phyloP scores from a whole-genome alignment of 495 filamentous ascomycete genomes.

The Penicillium manginii region DNA sequence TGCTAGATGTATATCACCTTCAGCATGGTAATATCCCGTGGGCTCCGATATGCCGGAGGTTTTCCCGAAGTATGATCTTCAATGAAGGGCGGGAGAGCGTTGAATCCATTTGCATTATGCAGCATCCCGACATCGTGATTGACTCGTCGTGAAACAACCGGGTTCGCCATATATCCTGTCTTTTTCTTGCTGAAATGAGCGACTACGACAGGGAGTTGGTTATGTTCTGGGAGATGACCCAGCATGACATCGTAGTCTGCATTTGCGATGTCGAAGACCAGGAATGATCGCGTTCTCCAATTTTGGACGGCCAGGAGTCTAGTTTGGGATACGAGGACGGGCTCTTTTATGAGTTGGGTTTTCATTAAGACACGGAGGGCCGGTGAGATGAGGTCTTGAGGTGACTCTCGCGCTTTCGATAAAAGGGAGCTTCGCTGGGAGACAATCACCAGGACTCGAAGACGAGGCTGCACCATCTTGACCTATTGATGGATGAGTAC shows the following conservation, averaged over 20 bases:
- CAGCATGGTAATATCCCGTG: conserved; percentile 30
- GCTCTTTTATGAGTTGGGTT: conserved; percentile 6
- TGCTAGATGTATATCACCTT: conserved; percentile 18
- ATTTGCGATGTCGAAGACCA: conserved; percentile 34
- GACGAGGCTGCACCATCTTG: conserved; percentile 15
- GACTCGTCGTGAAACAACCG: conserved; percentile 27
- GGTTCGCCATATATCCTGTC: conserved; percentile 25
- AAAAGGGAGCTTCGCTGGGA: conserved; percentile 28
- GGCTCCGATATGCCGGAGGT: conserved; percentile 25
- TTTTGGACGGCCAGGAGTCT: conserved; percentile 30
- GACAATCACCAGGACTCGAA: conserved; percentile 30
- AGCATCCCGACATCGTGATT: conserved; percentile 33
- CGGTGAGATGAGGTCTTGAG: conserved; percentile 24
- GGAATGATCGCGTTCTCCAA: conserved; percentile 28
- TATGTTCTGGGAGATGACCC: conserved; percentile 32
- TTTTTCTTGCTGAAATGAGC: conserved; percentile 34
- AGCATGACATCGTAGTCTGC: conserved; percentile 27
- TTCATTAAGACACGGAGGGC: conserved; percentile 24
- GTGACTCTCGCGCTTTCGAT: conserved; percentile 19
- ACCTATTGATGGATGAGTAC: conserved; percentile 1
- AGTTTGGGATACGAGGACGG: conserved; percentile 1
- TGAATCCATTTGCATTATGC: conserved; percentile 33
- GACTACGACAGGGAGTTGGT: conserved; percentile 30
- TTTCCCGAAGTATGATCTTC: conserved; percentile 30
- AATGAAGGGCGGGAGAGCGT: conserved; percentile 27